Percentiles rank a stretch among this genome's conserved stretches.
Evolutionary conservation across 805 yeast species (phyloP).

Genomic region (Saccharomycopsis amapae): DNA sequence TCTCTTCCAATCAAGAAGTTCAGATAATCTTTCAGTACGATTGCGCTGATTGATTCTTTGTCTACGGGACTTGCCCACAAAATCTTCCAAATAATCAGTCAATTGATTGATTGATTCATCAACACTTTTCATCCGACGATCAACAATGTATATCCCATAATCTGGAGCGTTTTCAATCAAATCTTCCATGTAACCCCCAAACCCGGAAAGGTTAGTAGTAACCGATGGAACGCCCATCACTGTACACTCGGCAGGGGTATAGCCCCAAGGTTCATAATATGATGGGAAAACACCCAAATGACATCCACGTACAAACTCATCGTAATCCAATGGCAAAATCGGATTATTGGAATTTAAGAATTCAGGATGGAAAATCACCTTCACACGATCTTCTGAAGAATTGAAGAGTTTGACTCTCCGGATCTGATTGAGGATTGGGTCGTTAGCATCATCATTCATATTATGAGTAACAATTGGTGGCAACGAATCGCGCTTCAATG

Average conservation of each 20-base stretch:
- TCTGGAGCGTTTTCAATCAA: conserved; percentile 88
- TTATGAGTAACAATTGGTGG: conserved; percentile 98
- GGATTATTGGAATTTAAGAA: conserved; percentile 93
- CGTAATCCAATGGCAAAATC: conserved; percentile 85
- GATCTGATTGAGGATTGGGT: conserved; percentile 86
- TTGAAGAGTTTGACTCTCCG: conserved; percentile 89
- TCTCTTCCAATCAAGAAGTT: conserved; percentile 92
- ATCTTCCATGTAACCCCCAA: conserved; percentile 98
- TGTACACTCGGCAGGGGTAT: conserved; percentile 98
- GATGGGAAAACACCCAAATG: conserved; percentile 98
- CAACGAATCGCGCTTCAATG: conserved; percentile 77
- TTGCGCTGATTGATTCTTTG: conserved; percentile 97
- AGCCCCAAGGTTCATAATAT: conserved; percentile 99
- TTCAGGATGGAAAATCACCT: conserved; percentile 96
- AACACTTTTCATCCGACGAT: conserved; percentile 83
- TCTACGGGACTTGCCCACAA: conserved; percentile 83
- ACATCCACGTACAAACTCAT: conserved; percentile 96
- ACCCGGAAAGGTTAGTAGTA: conserved; percentile 92
- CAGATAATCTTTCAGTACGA: conserved; percentile 90
- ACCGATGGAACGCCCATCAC: conserved; percentile 99
- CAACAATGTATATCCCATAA: conserved; percentile 95
- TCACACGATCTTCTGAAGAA: conserved; percentile 83
- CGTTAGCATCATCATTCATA: conserved; percentile 86
- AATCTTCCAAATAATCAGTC: conserved; percentile 82
- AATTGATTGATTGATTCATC: conserved; percentile 92